phyloP scores from a whole-genome alignment of 1,284 basidiomycete genomes.

The Pseudozyma sp. region DNA sequence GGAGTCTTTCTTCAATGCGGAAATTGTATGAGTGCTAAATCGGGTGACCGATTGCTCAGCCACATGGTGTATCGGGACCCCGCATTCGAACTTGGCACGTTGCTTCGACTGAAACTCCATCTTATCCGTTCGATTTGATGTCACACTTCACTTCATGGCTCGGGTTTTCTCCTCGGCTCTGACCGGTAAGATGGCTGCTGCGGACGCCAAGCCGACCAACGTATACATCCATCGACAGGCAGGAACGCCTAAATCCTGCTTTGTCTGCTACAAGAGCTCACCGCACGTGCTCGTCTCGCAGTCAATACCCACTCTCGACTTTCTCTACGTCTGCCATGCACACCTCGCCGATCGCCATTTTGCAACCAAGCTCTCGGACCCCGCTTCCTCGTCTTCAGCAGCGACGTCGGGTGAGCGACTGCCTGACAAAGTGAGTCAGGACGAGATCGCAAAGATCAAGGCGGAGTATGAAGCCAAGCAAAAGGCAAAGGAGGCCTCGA shows the following conservation, averaged over 20 bases:
- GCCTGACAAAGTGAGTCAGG: slow-evolving; percentile 50
- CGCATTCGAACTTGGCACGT: too few relatives aligned
- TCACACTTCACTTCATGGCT: background rate
- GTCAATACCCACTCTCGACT: slow-evolving; percentile 52
- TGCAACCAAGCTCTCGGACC: slow-evolving; percentile 42
- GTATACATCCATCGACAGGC: slow-evolving; percentile 60
- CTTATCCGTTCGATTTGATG: background rate
- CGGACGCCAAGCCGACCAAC: slow-evolving; percentile 36
- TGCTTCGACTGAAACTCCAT: too few relatives aligned
- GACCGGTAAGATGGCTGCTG: slow-evolving; percentile 5
- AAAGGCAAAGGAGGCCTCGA: slow-evolving; percentile 30
- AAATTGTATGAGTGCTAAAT: background rate
- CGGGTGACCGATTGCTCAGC: slow-evolving; percentile 2
- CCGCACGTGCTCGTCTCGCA: slow-evolving; percentile 57
- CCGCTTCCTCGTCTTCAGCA: slow-evolving; percentile 2
- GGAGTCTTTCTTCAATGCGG: background rate
- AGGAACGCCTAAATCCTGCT: slow-evolving; percentile 51
- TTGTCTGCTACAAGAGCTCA: slow-evolving; percentile 52
- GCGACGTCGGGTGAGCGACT: slow-evolving; percentile 13
- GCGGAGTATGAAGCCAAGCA: slow-evolving; percentile 47
- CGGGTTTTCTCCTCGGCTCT: background rate
- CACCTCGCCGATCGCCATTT: slow-evolving; percentile 59
- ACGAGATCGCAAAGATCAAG: slow-evolving; percentile 57
- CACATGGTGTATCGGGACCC: too few relatives aligned
- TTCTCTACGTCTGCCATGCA: slow-evolving; percentile 57